Conservation (phyloP, 2,329 filamentous ascomycete species). For the Claviceps citrina region DNA sequence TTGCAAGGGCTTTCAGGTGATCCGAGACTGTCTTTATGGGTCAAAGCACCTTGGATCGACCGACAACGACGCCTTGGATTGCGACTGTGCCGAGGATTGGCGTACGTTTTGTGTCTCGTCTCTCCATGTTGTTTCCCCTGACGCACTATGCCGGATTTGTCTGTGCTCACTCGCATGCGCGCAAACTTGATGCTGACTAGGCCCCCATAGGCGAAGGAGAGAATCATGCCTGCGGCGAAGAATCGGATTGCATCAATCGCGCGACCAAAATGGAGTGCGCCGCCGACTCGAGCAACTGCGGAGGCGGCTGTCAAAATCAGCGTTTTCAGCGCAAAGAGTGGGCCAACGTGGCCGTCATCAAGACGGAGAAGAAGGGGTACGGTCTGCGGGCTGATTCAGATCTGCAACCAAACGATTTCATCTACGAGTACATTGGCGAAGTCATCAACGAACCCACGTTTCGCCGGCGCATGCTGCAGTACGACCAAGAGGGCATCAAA, state of each 20-base stretch:
- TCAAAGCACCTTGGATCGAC: slow-evolving; percentile 84
- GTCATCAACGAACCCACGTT: slow-evolving; percentile 91
- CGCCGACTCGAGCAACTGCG: slow-evolving; percentile 67
- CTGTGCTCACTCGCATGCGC: too few relatives aligned
- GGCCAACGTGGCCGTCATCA: slow-evolving; percentile 84
- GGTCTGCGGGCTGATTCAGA: slow-evolving; percentile 71
- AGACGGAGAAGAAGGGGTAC: slow-evolving; percentile 94
- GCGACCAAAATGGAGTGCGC: slow-evolving; percentile 94
- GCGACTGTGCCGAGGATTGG: slow-evolving; percentile 90
- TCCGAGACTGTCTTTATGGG: slow-evolving; percentile 76
- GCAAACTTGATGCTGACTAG: neutral
- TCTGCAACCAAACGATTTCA: slow-evolving; percentile 72
- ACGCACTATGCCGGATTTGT: too few relatives aligned
- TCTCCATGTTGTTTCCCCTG: too few relatives aligned
- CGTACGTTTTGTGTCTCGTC: slow-evolving; percentile 43
- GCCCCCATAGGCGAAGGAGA: slow-evolving; percentile 34
- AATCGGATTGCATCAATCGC: slow-evolving; percentile 97
- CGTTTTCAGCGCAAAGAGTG: slow-evolving; percentile 85
- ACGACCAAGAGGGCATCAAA: slow-evolving; percentile 91
- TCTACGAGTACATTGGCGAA: slow-evolving; percentile 96
- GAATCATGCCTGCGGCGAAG: slow-evolving; percentile 84
- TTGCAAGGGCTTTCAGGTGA: slow-evolving; percentile 60
- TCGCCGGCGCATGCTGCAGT: slow-evolving; percentile 77
- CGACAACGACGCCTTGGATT: slow-evolving; percentile 80
- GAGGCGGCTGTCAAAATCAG: slow-evolving; percentile 78